phyloP scores from a whole-genome alignment of 352 stramenopile species.

The Plasmopara halstedii region DNA sequence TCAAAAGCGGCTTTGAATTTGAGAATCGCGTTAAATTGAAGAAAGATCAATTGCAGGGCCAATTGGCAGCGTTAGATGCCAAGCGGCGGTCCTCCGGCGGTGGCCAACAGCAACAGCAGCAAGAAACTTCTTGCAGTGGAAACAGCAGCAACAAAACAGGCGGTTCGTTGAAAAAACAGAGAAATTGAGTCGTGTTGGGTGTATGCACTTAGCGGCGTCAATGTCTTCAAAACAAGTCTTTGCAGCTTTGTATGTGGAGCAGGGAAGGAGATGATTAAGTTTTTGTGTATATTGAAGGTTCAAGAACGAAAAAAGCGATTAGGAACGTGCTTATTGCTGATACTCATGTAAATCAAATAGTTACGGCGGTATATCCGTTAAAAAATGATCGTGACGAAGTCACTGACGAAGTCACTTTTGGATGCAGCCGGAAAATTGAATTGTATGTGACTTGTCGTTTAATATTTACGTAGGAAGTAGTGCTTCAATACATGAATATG shows the following conservation, averaged over 20 bases:
- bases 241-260: constrained; percentile 3
- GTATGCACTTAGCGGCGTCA: constrained; percentile 7
- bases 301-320: not conserved
- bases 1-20: constrained; percentile 88
- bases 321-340: not conserved
- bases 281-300: constrained; percentile 12
- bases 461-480: constrained; percentile 77
- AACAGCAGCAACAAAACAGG: constrained; percentile 38
- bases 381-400: too few species aligned
- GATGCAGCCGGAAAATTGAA: too few species aligned
- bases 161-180: constrained; percentile 53
- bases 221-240: constrained; percentile 5
- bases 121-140: constrained; percentile 19
- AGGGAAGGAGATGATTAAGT: constrained; percentile 4
- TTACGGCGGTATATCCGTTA: too few species aligned
- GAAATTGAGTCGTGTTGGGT: constrained; percentile 29
- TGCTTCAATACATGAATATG: constrained; percentile 68
- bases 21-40: constrained; percentile 87
- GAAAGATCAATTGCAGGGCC: constrained; percentile 82
- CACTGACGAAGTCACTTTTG: too few species aligned
- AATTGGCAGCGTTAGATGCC: constrained; percentile 68
- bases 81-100: constrained; percentile 51
- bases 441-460: constrained; percentile 11
- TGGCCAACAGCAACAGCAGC: constrained; percentile 25
- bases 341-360: not conserved